phyloP scores from a whole-genome alignment of 1,284 basidiomycete species.

The Irpex rosettiformis region DNA sequence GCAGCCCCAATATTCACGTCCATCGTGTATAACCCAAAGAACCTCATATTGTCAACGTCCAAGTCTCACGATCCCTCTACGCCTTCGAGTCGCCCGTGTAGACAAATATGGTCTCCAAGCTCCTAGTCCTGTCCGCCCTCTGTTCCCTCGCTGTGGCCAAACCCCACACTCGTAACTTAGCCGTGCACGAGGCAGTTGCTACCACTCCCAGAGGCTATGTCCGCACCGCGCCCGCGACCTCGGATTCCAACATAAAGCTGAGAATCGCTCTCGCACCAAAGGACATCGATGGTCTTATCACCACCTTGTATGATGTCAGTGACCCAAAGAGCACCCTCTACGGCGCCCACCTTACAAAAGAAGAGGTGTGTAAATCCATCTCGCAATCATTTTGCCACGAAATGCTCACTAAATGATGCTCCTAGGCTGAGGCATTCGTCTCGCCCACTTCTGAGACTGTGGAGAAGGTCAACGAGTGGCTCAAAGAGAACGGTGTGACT shows the following conservation, averaged over 20 bases:
- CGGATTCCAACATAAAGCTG: conserved; percentile 19
- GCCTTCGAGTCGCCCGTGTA: background rate
- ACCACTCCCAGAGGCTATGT: conserved; percentile 19
- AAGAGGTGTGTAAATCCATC: conserved; percentile 22
- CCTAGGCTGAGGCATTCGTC: conserved; percentile 36
- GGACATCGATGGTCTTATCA: conserved; percentile 17
- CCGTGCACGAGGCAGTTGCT: conserved; percentile 20
- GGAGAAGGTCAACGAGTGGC: conserved; percentile 34
- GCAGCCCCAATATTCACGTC: background rate
- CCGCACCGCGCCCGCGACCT: conserved; percentile 16
- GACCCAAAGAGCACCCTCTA: conserved; percentile 31
- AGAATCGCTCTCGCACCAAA: conserved; percentile 25
- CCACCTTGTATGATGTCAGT: conserved; percentile 31
- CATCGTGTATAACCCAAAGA: background rate
- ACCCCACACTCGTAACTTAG: conserved; percentile 16
- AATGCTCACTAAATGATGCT: conserved; percentile 14
- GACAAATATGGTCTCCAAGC: conserved; percentile 22
- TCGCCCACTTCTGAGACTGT: conserved; percentile 32
- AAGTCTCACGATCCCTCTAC: background rate
- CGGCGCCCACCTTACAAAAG: conserved; percentile 31
- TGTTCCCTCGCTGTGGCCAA: conserved; percentile 19
- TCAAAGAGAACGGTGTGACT: conserved; percentile 32
- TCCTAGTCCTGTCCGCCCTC: conserved; percentile 20
- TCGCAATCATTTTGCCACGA: background rate
- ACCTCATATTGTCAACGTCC: background rate